A percentile compares a stretch with the other conserved stretches of the same genome.
These are phyloP conservation scores for Pleurotus ostreatus DNA, from an alignment of 768 basidiomycete genomes.

Conservation along the genomic window DNA sequence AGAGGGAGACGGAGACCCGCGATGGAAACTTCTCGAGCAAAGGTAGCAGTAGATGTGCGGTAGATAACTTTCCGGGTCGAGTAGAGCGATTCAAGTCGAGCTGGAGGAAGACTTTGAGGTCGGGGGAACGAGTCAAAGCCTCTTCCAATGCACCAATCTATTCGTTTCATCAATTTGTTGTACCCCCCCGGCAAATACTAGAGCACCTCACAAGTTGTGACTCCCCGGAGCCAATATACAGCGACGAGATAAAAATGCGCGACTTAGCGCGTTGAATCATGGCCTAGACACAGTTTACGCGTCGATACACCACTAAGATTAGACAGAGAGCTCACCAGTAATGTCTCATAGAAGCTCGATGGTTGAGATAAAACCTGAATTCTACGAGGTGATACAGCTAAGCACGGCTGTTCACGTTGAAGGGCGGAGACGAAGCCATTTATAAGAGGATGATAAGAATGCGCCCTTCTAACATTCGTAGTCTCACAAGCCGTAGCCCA, in stretches of 20 bases:
- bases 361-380: constrained; percentile 57
- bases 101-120: constrained; percentile 65
- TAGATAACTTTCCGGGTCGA: constrained; percentile 68
- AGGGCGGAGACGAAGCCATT: constrained; percentile 33
- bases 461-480: neutral
- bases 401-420: constrained; percentile 40
- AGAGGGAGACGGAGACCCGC: constrained; percentile 75
- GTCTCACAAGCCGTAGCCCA: neutral
- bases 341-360: constrained; percentile 45
- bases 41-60: constrained; percentile 64
- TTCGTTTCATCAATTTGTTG: neutral
- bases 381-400: constrained; percentile 39
- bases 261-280: constrained; percentile 74
- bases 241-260: constrained; percentile 84
- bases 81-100: constrained; percentile 81
- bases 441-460: constrained; percentile 28
- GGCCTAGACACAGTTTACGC: constrained; percentile 38
- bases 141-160: constrained; percentile 68
- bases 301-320: neutral
- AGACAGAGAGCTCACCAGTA: constrained; percentile 43
- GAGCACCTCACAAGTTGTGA: constrained; percentile 63
- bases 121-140: constrained; percentile 54
- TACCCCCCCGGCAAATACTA: too few relatives aligned
- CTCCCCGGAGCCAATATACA: constrained; percentile 85
- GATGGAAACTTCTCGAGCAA: constrained; percentile 68